Evolutionary conservation across 768 basidiomycete species (phyloP).

Genomic region (Tricholoma sp.): DNA sequence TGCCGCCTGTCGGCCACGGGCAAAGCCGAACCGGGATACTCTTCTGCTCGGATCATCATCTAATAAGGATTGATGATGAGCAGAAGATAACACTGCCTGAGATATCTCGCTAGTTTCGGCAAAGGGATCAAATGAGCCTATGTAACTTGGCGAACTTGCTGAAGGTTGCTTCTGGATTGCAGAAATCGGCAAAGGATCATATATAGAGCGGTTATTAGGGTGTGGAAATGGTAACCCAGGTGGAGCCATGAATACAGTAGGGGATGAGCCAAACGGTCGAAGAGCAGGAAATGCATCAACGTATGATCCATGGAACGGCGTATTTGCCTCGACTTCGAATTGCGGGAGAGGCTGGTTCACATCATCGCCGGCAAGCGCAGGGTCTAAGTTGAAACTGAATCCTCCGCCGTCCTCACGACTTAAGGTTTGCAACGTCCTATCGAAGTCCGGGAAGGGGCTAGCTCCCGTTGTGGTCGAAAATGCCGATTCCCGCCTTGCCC

Average conservation of each 20-base stretch:
- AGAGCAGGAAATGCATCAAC: constrained; percentile 68
- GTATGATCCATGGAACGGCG: constrained; percentile 62
- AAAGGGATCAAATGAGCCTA: constrained; percentile 80
- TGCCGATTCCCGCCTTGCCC: constrained; percentile 61
- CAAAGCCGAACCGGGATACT: constrained; percentile 79
- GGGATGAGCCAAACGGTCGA: constrained; percentile 29
- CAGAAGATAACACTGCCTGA: constrained; percentile 26
- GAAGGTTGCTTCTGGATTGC: constrained; percentile 39
- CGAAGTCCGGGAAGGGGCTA: constrained; percentile 86
- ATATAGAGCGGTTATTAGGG: constrained; percentile 45
- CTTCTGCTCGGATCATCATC: constrained; percentile 61
- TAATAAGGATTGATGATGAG: constrained; percentile 33
- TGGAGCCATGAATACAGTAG: constrained; percentile 38
- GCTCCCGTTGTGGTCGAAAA: constrained; percentile 32
- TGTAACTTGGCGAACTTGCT: constrained; percentile 47
- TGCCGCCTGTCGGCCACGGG: constrained; percentile 62
- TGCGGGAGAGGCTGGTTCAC: constrained; percentile 40
- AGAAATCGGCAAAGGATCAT: constrained; percentile 44
- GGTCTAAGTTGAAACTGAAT: constrained; percentile 86
- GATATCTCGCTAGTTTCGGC: constrained; percentile 52
- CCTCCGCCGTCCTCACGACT: constrained; percentile 60
- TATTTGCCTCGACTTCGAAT: constrained; percentile 45
- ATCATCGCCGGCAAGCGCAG: constrained; percentile 56
- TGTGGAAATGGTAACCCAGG: constrained; percentile 51
- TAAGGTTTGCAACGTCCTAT: constrained; percentile 73